A percentile compares a stretch with the other conserved stretches of the same genome.
Evolutionary conservation across 371 early-diverging fungal genomes (phyloP).

Genomic region (Mortierella sp.): DNA sequence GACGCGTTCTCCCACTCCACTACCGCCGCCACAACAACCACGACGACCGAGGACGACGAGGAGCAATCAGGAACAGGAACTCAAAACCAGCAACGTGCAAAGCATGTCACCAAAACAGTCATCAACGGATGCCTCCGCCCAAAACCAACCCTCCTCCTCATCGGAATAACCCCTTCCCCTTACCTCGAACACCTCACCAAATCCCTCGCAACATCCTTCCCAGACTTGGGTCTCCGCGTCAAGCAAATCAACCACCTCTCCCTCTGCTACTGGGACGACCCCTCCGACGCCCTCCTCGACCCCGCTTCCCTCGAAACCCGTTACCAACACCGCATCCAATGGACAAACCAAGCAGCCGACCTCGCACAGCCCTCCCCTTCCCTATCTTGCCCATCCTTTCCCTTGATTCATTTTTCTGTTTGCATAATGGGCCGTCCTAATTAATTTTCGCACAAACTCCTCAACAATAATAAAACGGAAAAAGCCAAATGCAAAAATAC

Average conservation of each 20-base stretch:
- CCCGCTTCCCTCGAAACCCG: background rate
- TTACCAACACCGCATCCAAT: background rate
- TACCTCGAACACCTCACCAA: slow-evolving; percentile 2
- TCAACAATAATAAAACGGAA: background rate
- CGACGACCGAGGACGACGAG: background rate
- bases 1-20: background rate
- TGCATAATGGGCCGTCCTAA: background rate
- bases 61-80: no score
- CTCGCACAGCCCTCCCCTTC: background rate
- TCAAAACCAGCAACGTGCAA: background rate
- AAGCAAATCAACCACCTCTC: slow-evolving; percentile 50
- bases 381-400: no score
- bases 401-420: no score
- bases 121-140: slow-evolving; percentile 29
- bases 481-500: background rate
- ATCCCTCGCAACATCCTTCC: slow-evolving; percentile 12
- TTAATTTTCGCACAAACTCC: background rate
- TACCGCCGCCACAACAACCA: background rate
- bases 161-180: slow-evolving; percentile 28
- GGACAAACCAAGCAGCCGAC: slow-evolving; percentile 12
- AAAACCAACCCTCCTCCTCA: slow-evolving; percentile 14
- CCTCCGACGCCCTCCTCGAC: background rate
- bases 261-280: slow-evolving; percentile 46
- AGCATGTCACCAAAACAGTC: no score
- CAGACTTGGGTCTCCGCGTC: slow-evolving; percentile 30